Evolutionary conservation across 805 yeast species (phyloP).

Genomic region (Candida arabinofermentans): DNA sequence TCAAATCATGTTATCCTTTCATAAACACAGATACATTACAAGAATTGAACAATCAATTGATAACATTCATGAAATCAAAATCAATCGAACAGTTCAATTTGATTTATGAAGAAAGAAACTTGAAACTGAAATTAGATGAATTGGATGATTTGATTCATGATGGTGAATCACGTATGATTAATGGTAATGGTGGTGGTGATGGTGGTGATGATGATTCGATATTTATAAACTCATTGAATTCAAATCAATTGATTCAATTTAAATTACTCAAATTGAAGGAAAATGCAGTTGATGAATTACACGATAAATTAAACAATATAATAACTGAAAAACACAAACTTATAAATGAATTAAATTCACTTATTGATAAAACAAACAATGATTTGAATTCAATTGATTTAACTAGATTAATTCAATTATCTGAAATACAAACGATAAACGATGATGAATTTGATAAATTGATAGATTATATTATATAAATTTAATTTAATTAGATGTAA

Average conservation of each 20-base stretch:
- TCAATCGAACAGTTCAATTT: conserved; percentile 43
- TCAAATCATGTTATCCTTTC: conserved; percentile 43
- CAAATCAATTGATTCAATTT: conserved; percentile 21
- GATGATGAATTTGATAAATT: conserved; percentile 17
- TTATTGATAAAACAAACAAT: not conserved
- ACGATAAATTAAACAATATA: not conserved
- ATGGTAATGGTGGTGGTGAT: conserved; percentile 10
- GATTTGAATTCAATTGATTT: too few relatives aligned
- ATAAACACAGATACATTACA: conserved; percentile 40
- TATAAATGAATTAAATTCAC: not conserved
- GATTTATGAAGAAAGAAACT: conserved; percentile 42
- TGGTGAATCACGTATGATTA: conserved; percentile 26
- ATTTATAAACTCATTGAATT: conserved; percentile 16
- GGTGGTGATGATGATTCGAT: conserved; percentile 11
- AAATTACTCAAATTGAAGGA: conserved; percentile 12
- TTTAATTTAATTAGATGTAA: conserved; percentile 40
- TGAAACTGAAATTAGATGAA: conserved; percentile 40
- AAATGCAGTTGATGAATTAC: conserved; percentile 7
- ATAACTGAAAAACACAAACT: not conserved
- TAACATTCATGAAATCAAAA: conserved; percentile 39
- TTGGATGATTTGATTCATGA: conserved; percentile 44
- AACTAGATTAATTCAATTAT: too few relatives aligned
- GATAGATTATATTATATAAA: conserved; percentile 14
- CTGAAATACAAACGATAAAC: too few relatives aligned
- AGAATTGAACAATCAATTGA: conserved; percentile 42